Percentiles rank a stretch among this genome's conserved stretches.
These are phyloP conservation scores for Dispira simplex DNA, from an alignment of 192 early-diverging fungal species.

Conservation along the genomic window DNA sequence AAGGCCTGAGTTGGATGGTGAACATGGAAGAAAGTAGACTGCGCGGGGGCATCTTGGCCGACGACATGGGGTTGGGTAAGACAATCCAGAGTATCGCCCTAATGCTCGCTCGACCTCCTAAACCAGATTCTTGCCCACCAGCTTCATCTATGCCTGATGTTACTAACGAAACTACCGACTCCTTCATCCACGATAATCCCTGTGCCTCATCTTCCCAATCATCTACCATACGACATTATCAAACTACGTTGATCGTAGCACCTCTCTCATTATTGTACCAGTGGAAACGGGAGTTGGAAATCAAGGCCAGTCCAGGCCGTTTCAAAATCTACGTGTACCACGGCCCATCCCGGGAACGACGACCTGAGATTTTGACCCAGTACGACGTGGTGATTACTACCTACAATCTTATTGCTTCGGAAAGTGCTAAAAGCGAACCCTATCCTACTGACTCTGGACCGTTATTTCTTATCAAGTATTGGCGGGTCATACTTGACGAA, in stretches of 20 bases:
- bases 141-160: background rate
- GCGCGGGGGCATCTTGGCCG: constrained; percentile 40
- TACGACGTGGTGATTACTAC: constrained; percentile 42
- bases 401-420: constrained; percentile 17
- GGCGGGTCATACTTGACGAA: constrained; percentile 40
- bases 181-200: background rate
- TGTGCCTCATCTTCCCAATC: background rate
- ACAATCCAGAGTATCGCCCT: constrained; percentile 59
- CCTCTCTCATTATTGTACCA: constrained; percentile 54
- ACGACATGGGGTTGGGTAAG: constrained; percentile 63
- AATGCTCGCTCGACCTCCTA: constrained; percentile 26
- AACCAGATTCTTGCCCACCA: background rate
- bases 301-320: constrained; percentile 29
- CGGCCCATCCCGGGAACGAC: constrained; percentile 23
- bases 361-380: constrained; percentile 18
- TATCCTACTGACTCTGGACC: constrained; percentile 13
- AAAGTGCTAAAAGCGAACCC: constrained; percentile 13
- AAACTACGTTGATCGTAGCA: constrained; percentile 49
- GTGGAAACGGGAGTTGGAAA: constrained; percentile 49
- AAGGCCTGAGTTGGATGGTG: constrained; percentile 40
- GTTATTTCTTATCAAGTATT: constrained; percentile 24
- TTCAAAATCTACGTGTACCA: constrained; percentile 51
- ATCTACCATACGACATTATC: constrained; percentile 12
- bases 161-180: constrained; percentile 10
- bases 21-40: constrained; percentile 28